Conservation (phyloP, 345 rosid genomes). For the Bruguiera parviflora region DNA sequence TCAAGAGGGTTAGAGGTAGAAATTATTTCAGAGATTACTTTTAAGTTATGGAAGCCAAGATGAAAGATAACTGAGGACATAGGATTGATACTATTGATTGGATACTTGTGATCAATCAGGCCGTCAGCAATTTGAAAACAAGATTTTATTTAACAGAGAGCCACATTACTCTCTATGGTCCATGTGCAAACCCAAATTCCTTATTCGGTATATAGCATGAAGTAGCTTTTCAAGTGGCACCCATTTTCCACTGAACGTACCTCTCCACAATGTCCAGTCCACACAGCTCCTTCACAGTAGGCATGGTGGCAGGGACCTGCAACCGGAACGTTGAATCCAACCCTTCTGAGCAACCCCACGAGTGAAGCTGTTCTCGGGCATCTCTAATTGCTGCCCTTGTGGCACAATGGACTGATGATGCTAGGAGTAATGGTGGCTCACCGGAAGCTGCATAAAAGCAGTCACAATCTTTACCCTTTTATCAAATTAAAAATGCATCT, state of each 20-base stretch:
- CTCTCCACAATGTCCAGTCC: constrained; percentile 65
- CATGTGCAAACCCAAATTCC: neutral
- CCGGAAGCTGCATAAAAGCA: constrained; percentile 66
- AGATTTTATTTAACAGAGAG: neutral
- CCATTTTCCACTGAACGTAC: constrained; percentile 43
- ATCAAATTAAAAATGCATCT: neutral
- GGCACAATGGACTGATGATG: constrained; percentile 86
- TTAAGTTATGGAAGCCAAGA: no score
- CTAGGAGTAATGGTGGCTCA: constrained; percentile 82
- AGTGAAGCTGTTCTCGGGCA: constrained; percentile 55
- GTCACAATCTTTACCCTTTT: neutral
- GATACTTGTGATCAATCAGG: no score
- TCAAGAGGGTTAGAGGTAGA: no score
- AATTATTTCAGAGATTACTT: no score
- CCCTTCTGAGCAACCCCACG: constrained; percentile 40
- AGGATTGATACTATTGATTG: no score
- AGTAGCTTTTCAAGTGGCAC: constrained; percentile 2
- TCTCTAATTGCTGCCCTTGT: constrained; percentile 67
- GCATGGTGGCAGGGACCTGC: constrained; percentile 85
- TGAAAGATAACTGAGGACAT: no score
- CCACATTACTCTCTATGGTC: neutral
- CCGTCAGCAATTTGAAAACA: no score
- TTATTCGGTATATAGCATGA: no score
- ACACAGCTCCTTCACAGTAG: constrained; percentile 62
- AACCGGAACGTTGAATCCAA: constrained; percentile 38